Evolutionary conservation across 2,329 filamentous ascomycete genomes (phyloP), one percentile per base, ranked within the genome.

Genomic region (Knoxdaviesia capensis): DNA sequence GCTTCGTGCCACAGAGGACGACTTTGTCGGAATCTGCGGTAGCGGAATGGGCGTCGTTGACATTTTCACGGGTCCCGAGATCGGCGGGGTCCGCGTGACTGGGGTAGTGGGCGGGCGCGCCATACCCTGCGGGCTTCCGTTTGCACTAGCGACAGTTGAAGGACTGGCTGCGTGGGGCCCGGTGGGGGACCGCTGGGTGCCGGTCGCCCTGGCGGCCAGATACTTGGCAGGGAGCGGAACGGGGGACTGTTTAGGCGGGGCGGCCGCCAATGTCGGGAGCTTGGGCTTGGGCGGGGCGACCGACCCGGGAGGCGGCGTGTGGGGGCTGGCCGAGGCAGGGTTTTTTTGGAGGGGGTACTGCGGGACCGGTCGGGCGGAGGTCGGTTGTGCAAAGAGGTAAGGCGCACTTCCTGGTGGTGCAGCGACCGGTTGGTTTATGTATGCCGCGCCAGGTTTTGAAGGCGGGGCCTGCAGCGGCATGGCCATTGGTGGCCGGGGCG

Each of bases 141-240:
- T 31, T 33, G 38, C 8, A 29, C 33, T 31, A n/a, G 31, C 32
- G 4, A 40, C 38, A 32, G 9, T 31, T 31, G 38, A 32, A 33
- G 40, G 35, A 34, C 30, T 31, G 10, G 34, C 10, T 20, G 11
- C 31, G 11, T 5, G 40, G 41, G 29, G 39, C 7, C n/a, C 29
- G 32, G 5, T 20, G 36, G 7, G 32, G 29, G 5, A n/a, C 30
- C 4, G 31, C 20, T 41, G 39, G 20, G 20, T 31, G 28, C 39
- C 31, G 9, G n/a, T 32, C 34, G 32, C 37, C 34, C 20, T n/a
- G 35, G 48, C 38, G 45, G 43, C 31, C 43, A 56, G 40, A 50
- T 54, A 62, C 42, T 62, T 61, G 5, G 61, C 57, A 1, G 62
- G 62, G 7, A 65, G 48, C 7, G 62, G 62, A 5, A 65, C 62